These are phyloP conservation scores for Gonapodya sp. DNA, from an alignment of 192 early-diverging fungal species.

Conservation along the genomic window DNA sequence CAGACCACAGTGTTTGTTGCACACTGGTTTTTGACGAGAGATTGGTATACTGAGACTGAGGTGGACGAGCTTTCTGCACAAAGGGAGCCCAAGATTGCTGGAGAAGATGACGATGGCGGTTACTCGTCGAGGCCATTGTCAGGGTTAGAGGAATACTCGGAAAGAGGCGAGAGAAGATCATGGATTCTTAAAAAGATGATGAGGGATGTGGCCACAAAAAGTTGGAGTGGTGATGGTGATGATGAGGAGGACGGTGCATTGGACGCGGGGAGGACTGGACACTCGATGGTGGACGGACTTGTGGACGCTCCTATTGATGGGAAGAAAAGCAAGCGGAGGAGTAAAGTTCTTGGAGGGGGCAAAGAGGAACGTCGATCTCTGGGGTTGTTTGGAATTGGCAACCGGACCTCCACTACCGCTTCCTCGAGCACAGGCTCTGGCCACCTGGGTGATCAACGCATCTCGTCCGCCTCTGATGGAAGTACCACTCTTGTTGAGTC, in stretches of 20 bases:
- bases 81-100: constrained; percentile 1
- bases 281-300: not conserved
- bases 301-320: not conserved
- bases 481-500: not conserved
- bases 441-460: not conserved
- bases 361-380: not conserved
- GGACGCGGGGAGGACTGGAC: not conserved
- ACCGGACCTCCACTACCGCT: not conserved
- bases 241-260: not conserved
- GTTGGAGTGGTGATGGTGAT: not conserved
- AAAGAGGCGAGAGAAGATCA: not conserved
- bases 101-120: not conserved
- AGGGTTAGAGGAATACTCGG: not conserved
- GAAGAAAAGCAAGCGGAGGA: not conserved
- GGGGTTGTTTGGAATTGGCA: not conserved
- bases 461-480: not conserved
- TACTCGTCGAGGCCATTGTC: not conserved
- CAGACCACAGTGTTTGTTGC: constrained; percentile 45
- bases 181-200: constrained; percentile 11
- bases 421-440: too few relatives aligned
- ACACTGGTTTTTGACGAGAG: constrained; percentile 64
- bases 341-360: not conserved
- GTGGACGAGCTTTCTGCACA: constrained; percentile 56
- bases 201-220: not conserved
- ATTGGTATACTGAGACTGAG: constrained; percentile 62